Conservation (phyloP, 108 stramenopile species). For the Nitzschia palea region DNA sequence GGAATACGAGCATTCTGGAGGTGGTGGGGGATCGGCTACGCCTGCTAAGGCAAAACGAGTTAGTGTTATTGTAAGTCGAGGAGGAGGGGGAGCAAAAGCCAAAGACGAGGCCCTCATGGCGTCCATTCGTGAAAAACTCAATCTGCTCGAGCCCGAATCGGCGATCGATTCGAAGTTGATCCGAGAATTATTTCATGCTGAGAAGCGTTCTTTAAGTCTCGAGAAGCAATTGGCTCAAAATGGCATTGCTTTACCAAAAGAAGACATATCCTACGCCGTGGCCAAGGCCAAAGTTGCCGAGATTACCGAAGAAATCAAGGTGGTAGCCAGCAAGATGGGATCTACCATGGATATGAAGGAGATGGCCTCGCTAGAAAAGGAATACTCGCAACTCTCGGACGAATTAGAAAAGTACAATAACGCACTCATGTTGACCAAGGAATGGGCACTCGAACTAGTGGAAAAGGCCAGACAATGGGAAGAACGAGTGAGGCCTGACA, state of each 20-base stretch:
- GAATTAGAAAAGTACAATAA: slow-evolving; percentile 57
- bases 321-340: slow-evolving; percentile 37
- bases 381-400: slow-evolving; percentile 44
- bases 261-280: slow-evolving; percentile 50
- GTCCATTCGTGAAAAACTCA: slow-evolving; percentile 7
- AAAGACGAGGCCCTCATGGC: slow-evolving; percentile 25
- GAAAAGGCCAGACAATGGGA: slow-evolving; percentile 41
- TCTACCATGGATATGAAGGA: slow-evolving; percentile 28
- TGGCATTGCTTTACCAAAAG: slow-evolving; percentile 39
- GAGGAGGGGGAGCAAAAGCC: not conserved
- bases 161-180: slow-evolving; percentile 27
- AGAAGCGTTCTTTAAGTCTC: slow-evolving; percentile 29
- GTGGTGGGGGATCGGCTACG: not conserved
- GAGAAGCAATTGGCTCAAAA: slow-evolving; percentile 49
- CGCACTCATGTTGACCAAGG: slow-evolving; percentile 51
- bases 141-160: slow-evolving; percentile 7
- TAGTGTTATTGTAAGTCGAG: not conserved
- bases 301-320: slow-evolving; percentile 42
- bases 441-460: slow-evolving; percentile 33
- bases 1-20: slow-evolving; percentile 14
- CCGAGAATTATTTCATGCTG: slow-evolving; percentile 28
- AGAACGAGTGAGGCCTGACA: slow-evolving; percentile 9
- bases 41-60: not conserved
- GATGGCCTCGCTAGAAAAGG: slow-evolving; percentile 30
- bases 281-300: slow-evolving; percentile 38